Evolutionary conservation across 257 asterid species (phyloP), one percentile per base, ranked within the genome.

Genomic region (Ilex asprella): DNA sequence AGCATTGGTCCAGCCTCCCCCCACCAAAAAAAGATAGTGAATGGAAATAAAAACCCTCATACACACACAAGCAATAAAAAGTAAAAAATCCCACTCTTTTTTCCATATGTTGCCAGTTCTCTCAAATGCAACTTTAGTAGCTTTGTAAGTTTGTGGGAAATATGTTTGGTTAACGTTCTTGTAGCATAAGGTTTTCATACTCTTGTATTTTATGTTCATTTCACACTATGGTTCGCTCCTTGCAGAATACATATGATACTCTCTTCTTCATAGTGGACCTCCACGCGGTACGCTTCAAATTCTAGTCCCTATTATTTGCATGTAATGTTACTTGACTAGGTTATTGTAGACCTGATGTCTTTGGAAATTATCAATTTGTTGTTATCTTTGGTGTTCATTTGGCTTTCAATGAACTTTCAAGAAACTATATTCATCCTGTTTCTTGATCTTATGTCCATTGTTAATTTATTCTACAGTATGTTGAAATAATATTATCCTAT

Each of bases 211-310:
- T 21, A 6, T 53, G 57, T 30, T 30, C 16, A 35, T 61, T 64
- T 67, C 10, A 29, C 39, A 69, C 46, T 62, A 55, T 53, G 51
- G 46, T 76, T 74, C 71, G 54, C 63, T 76, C 66, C 59, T 70
- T 82, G 89, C 97, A 93, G 97, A 79, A 93, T 73, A 75, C 80
- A 14, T 82, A 85, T 10, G 99, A 89, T 64, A 93, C 99, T 3
- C 82, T 89, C 63, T 93, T 84, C 78, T 87, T 93, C 83, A 89
- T 93, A 53, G 99, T 93, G 83, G 99, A 93, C 77, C 97, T 93
- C 66, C 99, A 93, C 73, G 99, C 99, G 92, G 99, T 93, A 87
- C 67, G 87, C 69, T 67, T 70, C 31, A 31, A 31, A 63, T 55
- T 62, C 46, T 67, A 57, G 31, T 64, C 58, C 59, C 31, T 50